These are phyloP conservation scores for Kazachstania viticola DNA, from an alignment of 805 yeast species.

Conservation along the genomic window DNA sequence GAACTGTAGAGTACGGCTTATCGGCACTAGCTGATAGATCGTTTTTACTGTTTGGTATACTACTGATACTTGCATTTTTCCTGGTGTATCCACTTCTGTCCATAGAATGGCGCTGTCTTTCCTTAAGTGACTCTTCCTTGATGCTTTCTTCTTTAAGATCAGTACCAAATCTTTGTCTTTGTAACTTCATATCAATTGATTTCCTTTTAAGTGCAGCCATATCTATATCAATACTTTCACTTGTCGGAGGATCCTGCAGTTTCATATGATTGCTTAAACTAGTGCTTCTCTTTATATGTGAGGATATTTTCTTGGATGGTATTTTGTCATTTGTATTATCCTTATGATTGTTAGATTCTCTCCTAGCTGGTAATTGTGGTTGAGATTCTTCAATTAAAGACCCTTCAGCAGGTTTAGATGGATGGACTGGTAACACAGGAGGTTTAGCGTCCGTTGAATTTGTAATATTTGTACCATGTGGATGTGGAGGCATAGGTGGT, in stretches of 20 bases:
- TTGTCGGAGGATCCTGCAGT: slow-evolving; percentile 12
- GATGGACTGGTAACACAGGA: too few species aligned
- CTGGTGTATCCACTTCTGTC: too few species aligned
- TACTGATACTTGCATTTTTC: slow-evolving; percentile 10
- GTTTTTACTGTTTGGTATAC: slow-evolving; percentile 4
- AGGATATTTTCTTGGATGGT: too few species aligned
- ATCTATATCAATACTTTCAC: slow-evolving; percentile 21
- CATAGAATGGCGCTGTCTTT: background rate
- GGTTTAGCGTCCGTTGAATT: too few species aligned
- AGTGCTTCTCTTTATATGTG: slow-evolving; percentile 1
- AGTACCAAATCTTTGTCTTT: slow-evolving; percentile 6
- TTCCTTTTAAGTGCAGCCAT: slow-evolving; percentile 11
- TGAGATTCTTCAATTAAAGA: slow-evolving; percentile 9
- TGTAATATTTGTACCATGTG: too few species aligned
- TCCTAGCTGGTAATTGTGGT: slow-evolving; percentile 3
- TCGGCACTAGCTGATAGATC: too few species aligned
- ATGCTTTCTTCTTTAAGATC: slow-evolving; percentile 2
- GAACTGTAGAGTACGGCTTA: slow-evolving; percentile 17
- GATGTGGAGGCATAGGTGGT: slow-evolving; percentile 14
- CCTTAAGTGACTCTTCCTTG: background rate
- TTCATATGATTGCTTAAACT: slow-evolving; percentile 1
- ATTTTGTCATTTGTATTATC: too few species aligned
- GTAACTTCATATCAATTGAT: slow-evolving; percentile 20
- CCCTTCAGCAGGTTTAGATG: too few species aligned
- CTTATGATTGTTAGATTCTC: background rate